Percentiles rank a stretch among this genome's conserved stretches.
phyloP scores from a whole-genome alignment of 192 early-diverging fungal genomes.

The Gonapodya prolifera region DNA sequence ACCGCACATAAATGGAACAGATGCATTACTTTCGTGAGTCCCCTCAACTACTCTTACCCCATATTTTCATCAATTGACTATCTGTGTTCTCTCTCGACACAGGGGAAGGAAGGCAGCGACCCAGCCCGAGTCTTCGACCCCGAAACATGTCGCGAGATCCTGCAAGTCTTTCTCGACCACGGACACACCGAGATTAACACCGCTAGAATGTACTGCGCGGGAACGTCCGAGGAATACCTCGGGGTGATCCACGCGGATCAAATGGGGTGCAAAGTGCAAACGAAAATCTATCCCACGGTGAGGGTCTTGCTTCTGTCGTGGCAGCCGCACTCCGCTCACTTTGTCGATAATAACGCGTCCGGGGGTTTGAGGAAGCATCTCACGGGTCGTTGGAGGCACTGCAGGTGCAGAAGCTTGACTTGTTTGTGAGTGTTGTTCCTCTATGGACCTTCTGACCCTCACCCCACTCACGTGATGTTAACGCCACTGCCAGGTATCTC shows the following conservation, averaged over 20 bases:
- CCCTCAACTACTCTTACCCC: neutral
- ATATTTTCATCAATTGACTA: neutral
- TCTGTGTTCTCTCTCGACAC: neutral
- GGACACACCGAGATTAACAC: neutral
- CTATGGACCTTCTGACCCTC: neutral
- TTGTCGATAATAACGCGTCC: neutral
- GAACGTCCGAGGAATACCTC: neutral
- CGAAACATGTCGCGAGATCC: neutral
- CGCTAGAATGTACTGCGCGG: neutral
- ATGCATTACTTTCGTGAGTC: neutral
- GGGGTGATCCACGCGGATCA: neutral
- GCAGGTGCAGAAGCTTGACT: neutral
- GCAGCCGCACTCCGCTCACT: neutral
- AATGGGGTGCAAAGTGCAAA: neutral
- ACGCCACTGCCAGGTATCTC: neutral
- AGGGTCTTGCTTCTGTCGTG: neutral
- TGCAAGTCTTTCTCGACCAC: neutral
- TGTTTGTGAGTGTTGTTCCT: too few relatives aligned
- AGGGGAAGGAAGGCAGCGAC: neutral
- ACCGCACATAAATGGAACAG: too few relatives aligned
- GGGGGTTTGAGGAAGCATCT: neutral
- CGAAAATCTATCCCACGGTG: neutral
- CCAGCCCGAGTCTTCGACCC: neutral
- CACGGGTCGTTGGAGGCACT: neutral
- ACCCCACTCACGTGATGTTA: neutral